Conservation (phyloP, 2,329 filamentous ascomycete species). For the Colletotrichum sp. region DNA sequence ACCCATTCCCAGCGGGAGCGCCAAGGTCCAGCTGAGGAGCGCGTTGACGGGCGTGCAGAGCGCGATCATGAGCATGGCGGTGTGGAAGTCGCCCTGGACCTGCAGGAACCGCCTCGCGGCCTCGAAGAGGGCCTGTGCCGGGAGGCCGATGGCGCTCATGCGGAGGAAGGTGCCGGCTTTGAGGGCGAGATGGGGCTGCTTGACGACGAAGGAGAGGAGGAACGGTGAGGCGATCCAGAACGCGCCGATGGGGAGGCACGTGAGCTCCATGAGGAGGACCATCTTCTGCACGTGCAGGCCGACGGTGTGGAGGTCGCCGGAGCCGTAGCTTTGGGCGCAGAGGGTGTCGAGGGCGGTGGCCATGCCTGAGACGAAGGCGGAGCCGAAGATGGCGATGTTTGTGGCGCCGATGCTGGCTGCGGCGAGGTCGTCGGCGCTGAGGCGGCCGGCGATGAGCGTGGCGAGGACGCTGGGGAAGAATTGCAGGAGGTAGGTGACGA, state of each 20-base stretch:
- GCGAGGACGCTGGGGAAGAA: conserved; percentile 57
- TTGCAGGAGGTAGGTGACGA: conserved; percentile 53
- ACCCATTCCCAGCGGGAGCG: conserved; percentile 44
- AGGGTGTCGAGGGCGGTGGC: conserved; percentile 56
- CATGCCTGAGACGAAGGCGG: conserved; percentile 55
- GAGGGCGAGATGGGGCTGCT: conserved; percentile 51
- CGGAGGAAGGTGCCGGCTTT: conserved; percentile 55
- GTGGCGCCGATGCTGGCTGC: conserved; percentile 57
- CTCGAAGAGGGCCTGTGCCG: conserved; percentile 59
- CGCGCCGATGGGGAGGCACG: conserved; percentile 50
- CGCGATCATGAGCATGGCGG: conserved; percentile 50
- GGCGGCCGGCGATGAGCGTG: conserved; percentile 57
- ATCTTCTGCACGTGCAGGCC: conserved; percentile 59
- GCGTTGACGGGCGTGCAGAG: conserved; percentile 54
- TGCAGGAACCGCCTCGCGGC: conserved; percentile 59
- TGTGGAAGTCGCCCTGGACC: conserved; percentile 58
- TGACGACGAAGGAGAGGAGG: conserved; percentile 49
- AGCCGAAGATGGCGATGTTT: conserved; percentile 58
- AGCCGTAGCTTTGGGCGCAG: conserved; percentile 56
- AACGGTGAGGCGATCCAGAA: conserved; percentile 54
- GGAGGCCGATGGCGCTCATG: conserved; percentile 52
- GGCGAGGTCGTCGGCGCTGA: conserved; percentile 56
- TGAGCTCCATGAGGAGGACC: conserved; percentile 52
- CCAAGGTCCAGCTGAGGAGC: conserved; percentile 53
- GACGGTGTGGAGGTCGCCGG: conserved; percentile 52